Conservation (phyloP, 2,329 filamentous ascomycete genomes). For the Xylariaceae sp. region DNA sequence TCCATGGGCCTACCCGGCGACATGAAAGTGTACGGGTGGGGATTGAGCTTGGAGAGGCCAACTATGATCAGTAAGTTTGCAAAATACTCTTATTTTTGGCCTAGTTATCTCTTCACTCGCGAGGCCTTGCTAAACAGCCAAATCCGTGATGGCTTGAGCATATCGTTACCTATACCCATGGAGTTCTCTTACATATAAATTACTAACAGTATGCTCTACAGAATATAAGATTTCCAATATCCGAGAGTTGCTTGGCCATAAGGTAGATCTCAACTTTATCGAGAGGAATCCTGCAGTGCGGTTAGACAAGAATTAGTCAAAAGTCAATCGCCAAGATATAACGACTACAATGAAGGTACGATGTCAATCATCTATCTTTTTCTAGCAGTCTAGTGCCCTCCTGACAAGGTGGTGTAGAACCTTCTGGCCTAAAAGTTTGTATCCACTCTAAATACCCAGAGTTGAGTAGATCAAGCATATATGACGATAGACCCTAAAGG, state of each 20-base stretch:
- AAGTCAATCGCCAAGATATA: background rate
- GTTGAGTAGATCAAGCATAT: background rate
- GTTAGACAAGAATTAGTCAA: conserved; percentile 13
- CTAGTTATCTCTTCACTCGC: too few species aligned
- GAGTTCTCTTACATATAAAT: background rate
- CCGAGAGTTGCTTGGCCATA: conserved; percentile 19
- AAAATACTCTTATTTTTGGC: background rate
- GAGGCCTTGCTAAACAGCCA: too few species aligned
- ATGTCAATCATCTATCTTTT: background rate
- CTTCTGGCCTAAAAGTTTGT: background rate
- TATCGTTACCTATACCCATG: background rate
- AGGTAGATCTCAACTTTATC: conserved; percentile 30
- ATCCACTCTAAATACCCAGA: background rate
- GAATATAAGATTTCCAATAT: conserved; percentile 23
- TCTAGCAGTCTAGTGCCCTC: too few species aligned
- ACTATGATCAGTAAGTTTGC: conserved; percentile 75
- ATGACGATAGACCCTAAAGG: background rate
- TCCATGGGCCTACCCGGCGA: conserved; percentile 92
- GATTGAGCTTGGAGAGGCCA: conserved; percentile 86
- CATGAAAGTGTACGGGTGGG: conserved; percentile 93
- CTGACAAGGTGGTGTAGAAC: too few species aligned
- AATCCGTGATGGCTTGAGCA: too few species aligned
- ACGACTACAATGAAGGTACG: background rate
- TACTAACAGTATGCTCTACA: conserved; percentile 4
- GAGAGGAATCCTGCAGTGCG: conserved; percentile 17